Base-by-base conservation (phyloP, 768 basidiomycete species). In the Hypholoma fasciculare region DNA sequence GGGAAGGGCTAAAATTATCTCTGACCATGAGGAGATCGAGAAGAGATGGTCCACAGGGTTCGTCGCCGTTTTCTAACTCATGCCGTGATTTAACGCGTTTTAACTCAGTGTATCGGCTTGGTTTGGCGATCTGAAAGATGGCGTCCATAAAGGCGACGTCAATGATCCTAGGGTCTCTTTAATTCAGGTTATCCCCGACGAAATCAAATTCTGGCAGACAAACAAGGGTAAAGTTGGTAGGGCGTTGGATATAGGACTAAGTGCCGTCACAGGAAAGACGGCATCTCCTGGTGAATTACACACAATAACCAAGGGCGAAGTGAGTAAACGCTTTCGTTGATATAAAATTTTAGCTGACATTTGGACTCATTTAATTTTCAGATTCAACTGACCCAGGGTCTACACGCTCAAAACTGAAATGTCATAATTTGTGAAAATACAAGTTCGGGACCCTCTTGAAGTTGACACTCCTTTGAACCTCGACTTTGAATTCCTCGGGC, bases 121-220 rank as follows among this genome's bases (percentile, higher is more conserved):
- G 81, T 96, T 96, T 64, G 92, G 91, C 38, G 89, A 96, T 67
- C 77, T 95, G 54, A 87, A 87, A 34, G 94, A 96, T 62, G 91
- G 90, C 16, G 74, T 89, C 6, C 94, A 95, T 71, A 88, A 85
- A 64, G 94, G 94, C n/a, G 84, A 88, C 64, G 80, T 80, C 30
- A 75, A 79, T 48, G 95, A 96, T 62, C 92, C 94, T 0, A 84
- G 94, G 23, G 81, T 97, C 3, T 80, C 86, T 7, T 70, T 91
- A 37, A 91, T 96, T 62, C 84, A 92, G 69, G 82, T 97, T 54
- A 71, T 88, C 52, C 92, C 93, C 0, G 79, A 85, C 37, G 88
- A 91, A 75, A 89, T 97, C 61, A 82, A 87, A 54, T 96, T 93
- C 67, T 96, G 88, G 86, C 73, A 87, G 56, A 78, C 87, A 5